Conservation (phyloP, 2,329 filamentous ascomycete species). For the Fusarium temperatum region DNA sequence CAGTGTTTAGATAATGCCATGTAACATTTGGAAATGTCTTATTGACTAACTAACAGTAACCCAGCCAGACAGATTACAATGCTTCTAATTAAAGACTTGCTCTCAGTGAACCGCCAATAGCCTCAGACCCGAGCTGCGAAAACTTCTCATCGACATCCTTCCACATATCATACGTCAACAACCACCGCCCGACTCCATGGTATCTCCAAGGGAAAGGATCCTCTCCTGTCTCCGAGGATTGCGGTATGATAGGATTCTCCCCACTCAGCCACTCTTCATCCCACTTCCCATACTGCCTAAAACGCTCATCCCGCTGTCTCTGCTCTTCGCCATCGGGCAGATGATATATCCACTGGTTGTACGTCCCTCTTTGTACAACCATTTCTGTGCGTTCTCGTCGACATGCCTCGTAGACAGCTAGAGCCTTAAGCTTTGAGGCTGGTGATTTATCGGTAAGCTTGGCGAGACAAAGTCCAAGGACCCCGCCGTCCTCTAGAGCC, state of each 20-base stretch:
- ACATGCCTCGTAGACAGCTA: background rate
- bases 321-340: constrained; percentile 67
- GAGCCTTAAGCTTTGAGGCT: background rate
- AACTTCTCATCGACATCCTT: constrained; percentile 50
- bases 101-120: background rate
- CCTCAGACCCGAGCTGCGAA: background rate
- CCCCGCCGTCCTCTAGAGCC: background rate
- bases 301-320: constrained; percentile 49
- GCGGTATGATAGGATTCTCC: constrained; percentile 15
- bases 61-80: background rate
- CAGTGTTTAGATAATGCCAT: rapidly evolving
- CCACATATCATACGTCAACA: constrained; percentile 52
- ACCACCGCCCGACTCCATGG: constrained; percentile 51
- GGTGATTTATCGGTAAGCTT: background rate
- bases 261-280: background rate
- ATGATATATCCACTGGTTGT: constrained; percentile 70
- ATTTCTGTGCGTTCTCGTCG: constrained; percentile 59
- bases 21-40: too few species aligned
- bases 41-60: background rate
- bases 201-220: constrained; percentile 54
- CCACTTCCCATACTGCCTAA: background rate
- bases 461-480: background rate
- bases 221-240: constrained; percentile 47
- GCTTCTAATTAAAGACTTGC: background rate
- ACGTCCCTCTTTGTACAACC: constrained; percentile 67